Conservation (phyloP, 2,329 filamentous ascomycete species). For the Ceratocystis variospora region DNA sequence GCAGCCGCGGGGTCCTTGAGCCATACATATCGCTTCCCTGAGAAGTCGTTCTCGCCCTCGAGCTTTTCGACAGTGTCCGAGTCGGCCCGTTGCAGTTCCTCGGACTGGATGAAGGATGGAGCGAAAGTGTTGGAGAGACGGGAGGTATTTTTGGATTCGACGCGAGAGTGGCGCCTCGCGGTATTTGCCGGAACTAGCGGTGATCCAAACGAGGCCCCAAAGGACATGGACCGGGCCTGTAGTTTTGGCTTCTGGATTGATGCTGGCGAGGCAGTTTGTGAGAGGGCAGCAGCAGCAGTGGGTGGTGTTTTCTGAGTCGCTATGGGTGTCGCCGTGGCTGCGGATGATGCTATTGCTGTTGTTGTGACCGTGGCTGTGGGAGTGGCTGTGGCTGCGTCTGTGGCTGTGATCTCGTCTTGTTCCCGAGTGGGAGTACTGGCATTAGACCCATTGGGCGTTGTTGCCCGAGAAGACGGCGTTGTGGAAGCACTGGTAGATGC, state of each 20-base stretch:
- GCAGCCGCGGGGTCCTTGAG: slow-evolving; percentile 73
- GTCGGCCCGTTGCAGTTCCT: slow-evolving; percentile 48
- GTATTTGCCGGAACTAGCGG: slow-evolving; percentile 29
- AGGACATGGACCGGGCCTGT: slow-evolving; percentile 15
- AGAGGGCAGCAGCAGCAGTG: neutral
- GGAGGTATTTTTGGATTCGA: slow-evolving; percentile 51
- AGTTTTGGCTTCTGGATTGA: slow-evolving; percentile 6
- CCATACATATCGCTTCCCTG: slow-evolving; percentile 97
- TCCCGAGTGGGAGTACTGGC: neutral
- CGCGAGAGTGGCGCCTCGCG: slow-evolving; percentile 31
- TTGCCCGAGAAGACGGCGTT: neutral
- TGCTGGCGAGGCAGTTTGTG: neutral
- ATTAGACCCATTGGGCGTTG: neutral
- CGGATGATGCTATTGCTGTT: too few relatives aligned
- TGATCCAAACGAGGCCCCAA: slow-evolving; percentile 33
- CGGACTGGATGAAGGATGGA: slow-evolving; percentile 85
- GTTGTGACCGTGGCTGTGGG: neutral
- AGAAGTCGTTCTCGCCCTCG: slow-evolving; percentile 97
- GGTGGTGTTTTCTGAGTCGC: neutral
- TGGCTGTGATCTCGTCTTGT: neutral
- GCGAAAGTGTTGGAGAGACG: slow-evolving; percentile 73
- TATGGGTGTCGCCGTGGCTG: neutral
- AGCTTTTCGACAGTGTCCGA: slow-evolving; percentile 53
- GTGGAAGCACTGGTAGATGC: neutral
- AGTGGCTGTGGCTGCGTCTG: neutral